A percentile compares a stretch with the other conserved stretches of the same genome.
phyloP scores from a whole-genome alignment of 2,329 filamentous ascomycete species.

The Nectriaceae sp. region DNA sequence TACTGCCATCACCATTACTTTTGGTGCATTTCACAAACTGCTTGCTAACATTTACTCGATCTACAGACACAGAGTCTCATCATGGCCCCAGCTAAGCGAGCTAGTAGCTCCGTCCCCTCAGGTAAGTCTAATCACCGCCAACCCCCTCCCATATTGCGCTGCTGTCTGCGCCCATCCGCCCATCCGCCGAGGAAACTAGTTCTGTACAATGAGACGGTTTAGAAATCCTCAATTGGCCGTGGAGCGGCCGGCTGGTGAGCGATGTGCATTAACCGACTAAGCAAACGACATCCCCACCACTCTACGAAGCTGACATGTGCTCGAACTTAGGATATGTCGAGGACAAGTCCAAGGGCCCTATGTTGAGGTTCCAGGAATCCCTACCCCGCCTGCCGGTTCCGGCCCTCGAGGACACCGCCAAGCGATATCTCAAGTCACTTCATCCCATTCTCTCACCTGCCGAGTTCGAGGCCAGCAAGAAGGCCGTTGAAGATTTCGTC shows the following conservation, averaged over 20 bases:
- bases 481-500: conserved; percentile 86
- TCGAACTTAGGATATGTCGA: conserved; percentile 70
- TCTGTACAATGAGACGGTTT: too few species aligned
- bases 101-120: conserved; percentile 58
- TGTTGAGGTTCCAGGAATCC: conserved; percentile 86
- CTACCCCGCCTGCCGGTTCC: conserved; percentile 78
- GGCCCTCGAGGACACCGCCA: conserved; percentile 78
- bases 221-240: too few species aligned
- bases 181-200: neutral
- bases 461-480: conserved; percentile 74
- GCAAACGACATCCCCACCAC: too few species aligned
- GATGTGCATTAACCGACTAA: too few species aligned
- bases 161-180: neutral
- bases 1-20: conserved; percentile 1
- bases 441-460: conserved; percentile 69
- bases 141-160: neutral
- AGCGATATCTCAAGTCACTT: conserved; percentile 78
- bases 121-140: conserved; percentile 37
- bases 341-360: conserved; percentile 75
- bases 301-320: conserved; percentile 24
- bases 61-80: conserved; percentile 27
- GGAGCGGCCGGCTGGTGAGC: too few species aligned
- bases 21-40: neutral
- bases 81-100: conserved; percentile 57
- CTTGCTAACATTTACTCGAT: conserved; percentile 12